Evolutionary conservation across 176 grass and related monocot species (phyloP), one percentile per base, ranked within the genome.

Genomic region (Aechmea fasciata): DNA sequence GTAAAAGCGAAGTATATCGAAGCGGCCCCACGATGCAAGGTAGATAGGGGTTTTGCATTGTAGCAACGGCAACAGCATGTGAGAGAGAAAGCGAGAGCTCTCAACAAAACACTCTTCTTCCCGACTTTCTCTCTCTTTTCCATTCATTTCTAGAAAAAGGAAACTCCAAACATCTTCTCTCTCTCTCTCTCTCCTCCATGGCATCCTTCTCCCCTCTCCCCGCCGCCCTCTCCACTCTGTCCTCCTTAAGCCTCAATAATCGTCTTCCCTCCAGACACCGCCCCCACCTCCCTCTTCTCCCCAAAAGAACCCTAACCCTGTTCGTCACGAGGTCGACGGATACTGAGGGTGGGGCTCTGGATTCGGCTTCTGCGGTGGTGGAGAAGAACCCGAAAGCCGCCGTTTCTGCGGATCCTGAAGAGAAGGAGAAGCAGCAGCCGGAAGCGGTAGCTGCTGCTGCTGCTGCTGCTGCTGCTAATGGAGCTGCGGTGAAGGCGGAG

Each of bases 331-430:
- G 15, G 52, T 54, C 13, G 11, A 54, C 52, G 15, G 52, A 15
- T 54, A 1, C 3, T 54, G 52, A 15, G 15, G 52, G 13, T 13
- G 52, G 52, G 15, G 52, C 15, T 13, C 12, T 53, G 12, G 51
- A 12, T 53, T 53, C 51, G 12, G 11, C 51, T 11, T 12, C 51
- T 53, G 7, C 9, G 51, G 51, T 12, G 51, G 9, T 53, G 51
- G 51, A 53, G 11, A 53, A 53, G 51, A 53, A 53, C 8, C 51
- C 11, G 3, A 79, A 80, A 1, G 57, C 78, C 33, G 78, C 83
- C 2, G 25, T 2, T 26, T 26, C 25, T 26, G 51, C 67, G 8
- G 20, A 65, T 13, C 51, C 59, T 29, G 69, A 67, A 15, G 59
- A 54, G 68, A 71, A 67, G 65, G 69, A 67, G 48, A 22, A 65